Base-by-base conservation (phyloP, 352 stramenopile species). In the Pythium myriotylum region DNA sequence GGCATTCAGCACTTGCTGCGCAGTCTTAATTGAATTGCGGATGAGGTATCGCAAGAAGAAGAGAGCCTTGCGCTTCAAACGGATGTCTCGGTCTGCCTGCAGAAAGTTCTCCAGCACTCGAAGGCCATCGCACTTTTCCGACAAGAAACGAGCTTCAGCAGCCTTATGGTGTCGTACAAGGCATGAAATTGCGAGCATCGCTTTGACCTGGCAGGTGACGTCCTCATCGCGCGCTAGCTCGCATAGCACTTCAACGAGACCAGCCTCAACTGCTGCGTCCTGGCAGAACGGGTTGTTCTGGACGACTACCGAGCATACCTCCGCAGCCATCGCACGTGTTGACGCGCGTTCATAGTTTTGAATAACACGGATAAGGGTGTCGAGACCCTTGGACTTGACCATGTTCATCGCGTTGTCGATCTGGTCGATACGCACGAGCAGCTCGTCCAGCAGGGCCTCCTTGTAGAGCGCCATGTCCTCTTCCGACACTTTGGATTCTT, bases 401-500 rank as follows among this genome's bases (percentile, higher is more conserved):
- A 95, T 93, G 74, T 92, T 94, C 72, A 90, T 87, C 32, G 86
- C 84, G 35, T 91, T 94, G 73, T 95, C 86, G 49, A 95, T 91
- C 73, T 95, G 84, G 68, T 94, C 86, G 22, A 95, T 84, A 59
- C 84, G 83, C 53, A 77, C 86, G 62, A 95, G 72, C 56, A 95
- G 75, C 63, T 95, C 86, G 57, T 95, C 86, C 26, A 95, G 71
- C 48, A 95, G 70, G 20, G 59, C 66, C 51, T 95, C 84, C 58
- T 91, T 89, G 72, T 95, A 95, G 50, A 85, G 67, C 22, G 72
- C 81, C 20, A 95, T 72, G 51, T 94, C 84, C 32, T 93, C 77
- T 16, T 74, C 67, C 24, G 77, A 77, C 2, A 73, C 67, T 3
- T 81, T 74, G 29, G 27, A 22, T 12, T 71, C 62, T 22, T 69